Evolutionary conservation across 2,329 filamentous ascomycete species (phyloP).

Genomic region (Fusarium nanum): DNA sequence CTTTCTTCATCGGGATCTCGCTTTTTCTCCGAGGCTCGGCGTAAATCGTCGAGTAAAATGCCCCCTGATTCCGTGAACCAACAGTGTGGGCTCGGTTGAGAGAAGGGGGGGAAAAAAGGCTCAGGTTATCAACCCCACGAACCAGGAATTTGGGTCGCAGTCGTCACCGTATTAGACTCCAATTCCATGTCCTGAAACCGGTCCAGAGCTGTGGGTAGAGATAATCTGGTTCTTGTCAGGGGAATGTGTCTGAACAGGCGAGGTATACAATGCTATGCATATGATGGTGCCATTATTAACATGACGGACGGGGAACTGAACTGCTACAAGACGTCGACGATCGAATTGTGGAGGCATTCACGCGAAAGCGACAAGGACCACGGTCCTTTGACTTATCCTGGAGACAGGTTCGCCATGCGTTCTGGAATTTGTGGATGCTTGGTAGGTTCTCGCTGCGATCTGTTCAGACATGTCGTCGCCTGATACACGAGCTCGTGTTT

Average conservation of each 20-base stretch:
- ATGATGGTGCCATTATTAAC: slow-evolving; percentile 34
- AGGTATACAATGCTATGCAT: slow-evolving; percentile 2
- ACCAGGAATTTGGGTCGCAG: slow-evolving; percentile 41
- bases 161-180: slow-evolving; percentile 24
- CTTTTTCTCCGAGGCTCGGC: slow-evolving; percentile 24
- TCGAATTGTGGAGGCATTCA: slow-evolving; percentile 40
- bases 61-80: slow-evolving; percentile 19
- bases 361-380: slow-evolving; percentile 25
- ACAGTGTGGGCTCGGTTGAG: slow-evolving; percentile 29
- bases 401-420: slow-evolving; percentile 32
- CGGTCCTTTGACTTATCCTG: slow-evolving; percentile 19
- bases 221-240: slow-evolving; percentile 21
- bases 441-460: slow-evolving; percentile 27
- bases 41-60: slow-evolving; percentile 10
- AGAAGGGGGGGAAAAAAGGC: background rate
- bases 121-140: slow-evolving; percentile 27
- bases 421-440: slow-evolving; percentile 41
- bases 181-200: slow-evolving; percentile 41
- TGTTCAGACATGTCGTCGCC: slow-evolving; percentile 32
- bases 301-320: slow-evolving; percentile 6
- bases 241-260: slow-evolving; percentile 13
- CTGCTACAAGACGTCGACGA: slow-evolving; percentile 16
- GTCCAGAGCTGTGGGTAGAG: slow-evolving; percentile 35
- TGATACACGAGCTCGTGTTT: slow-evolving; percentile 26
- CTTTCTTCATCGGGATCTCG: slow-evolving; percentile 6